A percentile compares a stretch with the other conserved stretches of the same genome.
Evolutionary conservation across 768 basidiomycete species (phyloP).

Genomic region (Dioszegia crocea): DNA sequence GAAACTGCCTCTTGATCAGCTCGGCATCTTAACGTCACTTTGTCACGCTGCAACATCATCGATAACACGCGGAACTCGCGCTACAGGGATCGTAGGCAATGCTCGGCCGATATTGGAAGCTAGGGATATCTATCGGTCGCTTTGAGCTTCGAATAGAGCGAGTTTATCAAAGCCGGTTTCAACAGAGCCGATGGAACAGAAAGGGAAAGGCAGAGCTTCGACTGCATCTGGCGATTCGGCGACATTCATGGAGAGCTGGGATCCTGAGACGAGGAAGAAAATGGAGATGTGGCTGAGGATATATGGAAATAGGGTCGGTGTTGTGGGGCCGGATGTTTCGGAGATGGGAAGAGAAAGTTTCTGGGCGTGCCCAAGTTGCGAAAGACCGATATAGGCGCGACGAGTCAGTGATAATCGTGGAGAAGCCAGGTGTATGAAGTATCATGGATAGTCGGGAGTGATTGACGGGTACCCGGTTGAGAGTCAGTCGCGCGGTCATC

Average conservation of each 20-base stretch:
- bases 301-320: neutral
- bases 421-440: too few relatives aligned
- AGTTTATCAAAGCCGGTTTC: neutral
- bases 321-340: neutral
- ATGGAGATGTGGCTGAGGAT: neutral
- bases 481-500: too few relatives aligned
- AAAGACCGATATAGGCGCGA: neutral
- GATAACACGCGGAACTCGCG: slow-evolving; percentile 14
- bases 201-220: neutral
- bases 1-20: neutral
- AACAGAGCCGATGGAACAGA: neutral
- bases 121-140: slow-evolving; percentile 13
- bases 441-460: too few relatives aligned
- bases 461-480: too few relatives aligned
- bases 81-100: slow-evolving; percentile 22
- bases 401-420: too few relatives aligned
- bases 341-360: neutral
- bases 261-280: neutral
- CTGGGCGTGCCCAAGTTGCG: neutral
- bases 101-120: slow-evolving; percentile 17
- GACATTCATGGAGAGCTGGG: neutral
- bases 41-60: slow-evolving; percentile 9
- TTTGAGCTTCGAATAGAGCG: neutral
- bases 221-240: too few relatives aligned
- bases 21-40: slow-evolving; percentile 3